phyloP scores from a whole-genome alignment of 139 green algal genomes.

The Micromonas pusilla region DNA sequence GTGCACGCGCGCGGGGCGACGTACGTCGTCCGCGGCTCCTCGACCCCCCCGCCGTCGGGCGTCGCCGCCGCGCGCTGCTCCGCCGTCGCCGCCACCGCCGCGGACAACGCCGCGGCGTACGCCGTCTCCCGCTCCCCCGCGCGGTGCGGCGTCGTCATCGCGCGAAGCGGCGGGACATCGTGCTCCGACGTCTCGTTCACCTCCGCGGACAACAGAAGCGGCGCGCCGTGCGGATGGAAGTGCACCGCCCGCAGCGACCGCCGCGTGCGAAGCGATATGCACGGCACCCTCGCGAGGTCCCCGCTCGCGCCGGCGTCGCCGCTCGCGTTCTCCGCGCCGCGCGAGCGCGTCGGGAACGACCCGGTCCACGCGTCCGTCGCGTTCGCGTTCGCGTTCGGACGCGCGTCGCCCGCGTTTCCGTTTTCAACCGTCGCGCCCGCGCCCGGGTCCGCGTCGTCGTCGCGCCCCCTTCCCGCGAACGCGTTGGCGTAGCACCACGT shows the following conservation, averaged over 20 bases:
- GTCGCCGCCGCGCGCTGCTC: no score
- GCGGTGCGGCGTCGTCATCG: background rate
- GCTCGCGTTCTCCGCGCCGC: no score
- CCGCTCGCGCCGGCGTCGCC: background rate
- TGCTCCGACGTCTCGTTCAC: constrained; percentile 30
- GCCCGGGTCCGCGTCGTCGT: background rate
- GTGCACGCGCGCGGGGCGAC: background rate
- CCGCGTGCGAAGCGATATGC: constrained; percentile 49
- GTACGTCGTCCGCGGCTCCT: background rate
- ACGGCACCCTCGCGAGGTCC: background rate
- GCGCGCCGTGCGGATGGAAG: constrained; percentile 73
- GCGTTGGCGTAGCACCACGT: constrained; percentile 57
- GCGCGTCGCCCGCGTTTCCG: no score
- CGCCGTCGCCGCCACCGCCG: constrained; percentile 2
- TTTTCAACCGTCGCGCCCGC: background rate
- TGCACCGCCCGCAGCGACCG: constrained; percentile 77
- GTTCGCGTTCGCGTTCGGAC: no score
- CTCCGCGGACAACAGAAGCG: constrained; percentile 77
- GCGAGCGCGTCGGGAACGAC: background rate
- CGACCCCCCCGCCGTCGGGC: background rate
- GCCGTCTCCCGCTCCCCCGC: constrained; percentile 9
- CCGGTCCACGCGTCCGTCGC: background rate
- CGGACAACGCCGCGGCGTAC: constrained; percentile 11
- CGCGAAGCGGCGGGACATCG: constrained; percentile 15
- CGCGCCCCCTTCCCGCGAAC: no score